Evolutionary conservation across 768 basidiomycete genomes (phyloP).

Genomic region (Auricularia sp.): DNA sequence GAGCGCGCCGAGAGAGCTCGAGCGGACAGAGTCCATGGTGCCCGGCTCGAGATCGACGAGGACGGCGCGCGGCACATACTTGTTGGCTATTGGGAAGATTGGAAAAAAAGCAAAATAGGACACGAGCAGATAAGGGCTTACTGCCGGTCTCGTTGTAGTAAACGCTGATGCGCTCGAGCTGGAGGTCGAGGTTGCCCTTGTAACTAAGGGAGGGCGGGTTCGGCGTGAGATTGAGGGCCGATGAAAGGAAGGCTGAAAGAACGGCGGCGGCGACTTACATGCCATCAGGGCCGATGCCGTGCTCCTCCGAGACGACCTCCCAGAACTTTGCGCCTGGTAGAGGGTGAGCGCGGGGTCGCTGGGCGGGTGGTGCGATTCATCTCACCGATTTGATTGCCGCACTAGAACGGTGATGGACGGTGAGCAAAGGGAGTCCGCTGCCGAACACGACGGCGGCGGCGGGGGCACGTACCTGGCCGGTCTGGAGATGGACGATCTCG

Average conservation of each 20-base stretch:
- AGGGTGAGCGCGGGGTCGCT: constrained; percentile 12
- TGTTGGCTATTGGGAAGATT: constrained; percentile 40
- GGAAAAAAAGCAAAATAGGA: background rate
- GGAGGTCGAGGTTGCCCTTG: constrained; percentile 88
- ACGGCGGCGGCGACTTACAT: constrained; percentile 20
- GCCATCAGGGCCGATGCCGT: constrained; percentile 91
- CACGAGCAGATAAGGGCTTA: constrained; percentile 3
- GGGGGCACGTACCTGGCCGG: constrained; percentile 70
- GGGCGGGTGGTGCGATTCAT: constrained; percentile 15
- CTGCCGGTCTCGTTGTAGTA: constrained; percentile 94
- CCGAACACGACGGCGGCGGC: background rate
- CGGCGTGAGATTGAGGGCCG: background rate
- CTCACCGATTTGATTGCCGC: constrained; percentile 99
- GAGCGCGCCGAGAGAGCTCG: constrained; percentile 79
- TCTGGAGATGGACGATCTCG: constrained; percentile 99
- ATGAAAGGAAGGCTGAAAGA: background rate
- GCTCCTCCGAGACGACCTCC: constrained; percentile 98
- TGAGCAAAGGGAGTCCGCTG: constrained; percentile 3
- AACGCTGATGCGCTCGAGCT: constrained; percentile 94
- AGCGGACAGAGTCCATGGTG: constrained; percentile 88
- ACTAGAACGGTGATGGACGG: constrained; percentile 33
- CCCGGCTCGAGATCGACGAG: constrained; percentile 97
- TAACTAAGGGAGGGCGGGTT: constrained; percentile 32
- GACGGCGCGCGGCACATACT: constrained; percentile 98
- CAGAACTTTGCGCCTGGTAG: constrained; percentile 82